A percentile compares a stretch with the other conserved stretches of the same genome.
Evolutionary conservation across 306 rosid species (phyloP).

Genomic region (Cicer pinnatifidum): DNA sequence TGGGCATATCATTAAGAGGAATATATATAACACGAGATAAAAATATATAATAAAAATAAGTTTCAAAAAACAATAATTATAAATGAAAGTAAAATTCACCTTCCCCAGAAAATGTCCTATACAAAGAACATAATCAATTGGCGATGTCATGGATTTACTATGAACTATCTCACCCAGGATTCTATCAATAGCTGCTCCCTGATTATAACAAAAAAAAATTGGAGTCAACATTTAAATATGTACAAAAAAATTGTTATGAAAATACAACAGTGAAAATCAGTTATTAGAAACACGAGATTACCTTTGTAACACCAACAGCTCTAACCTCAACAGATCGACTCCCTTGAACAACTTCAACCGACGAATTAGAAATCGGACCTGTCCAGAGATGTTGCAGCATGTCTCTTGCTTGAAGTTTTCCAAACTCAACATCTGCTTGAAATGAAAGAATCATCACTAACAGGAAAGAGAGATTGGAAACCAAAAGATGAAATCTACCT

Average conservation of each 20-base stretch:
- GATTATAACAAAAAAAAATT: constrained; percentile 16
- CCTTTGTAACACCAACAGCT: constrained; percentile 96
- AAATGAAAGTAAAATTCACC: constrained; percentile 56
- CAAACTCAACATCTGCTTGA: constrained; percentile 76
- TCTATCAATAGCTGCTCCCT: constrained; percentile 99
- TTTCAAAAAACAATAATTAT: background rate
- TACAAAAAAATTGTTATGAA: constrained; percentile 12
- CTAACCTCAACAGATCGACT: constrained; percentile 96
- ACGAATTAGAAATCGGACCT: constrained; percentile 91
- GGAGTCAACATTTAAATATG: constrained; percentile 11
- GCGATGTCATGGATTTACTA: constrained; percentile 85
- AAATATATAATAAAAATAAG: constrained; percentile 17
- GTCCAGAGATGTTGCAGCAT: constrained; percentile 98
- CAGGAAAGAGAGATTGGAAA: constrained; percentile 27
- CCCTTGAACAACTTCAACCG: constrained; percentile 95
- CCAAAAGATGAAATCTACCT: background rate
- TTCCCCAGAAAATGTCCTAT: constrained; percentile 92
- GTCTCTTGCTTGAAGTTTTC: constrained; percentile 92
- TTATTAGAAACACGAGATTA: constrained; percentile 39
- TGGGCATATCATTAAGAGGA: background rate
- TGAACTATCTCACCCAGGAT: constrained; percentile 95
- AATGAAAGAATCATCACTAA: constrained; percentile 35
- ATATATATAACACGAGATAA: constrained; percentile 18
- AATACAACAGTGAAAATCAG: constrained; percentile 13
- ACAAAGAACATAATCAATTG: constrained; percentile 89